A percentile compares a stretch with the other conserved stretches of the same genome.
These are phyloP conservation scores for Zygotorulaspora chibaensis DNA, from an alignment of 805 yeast genomes.

Conservation along the genomic window DNA sequence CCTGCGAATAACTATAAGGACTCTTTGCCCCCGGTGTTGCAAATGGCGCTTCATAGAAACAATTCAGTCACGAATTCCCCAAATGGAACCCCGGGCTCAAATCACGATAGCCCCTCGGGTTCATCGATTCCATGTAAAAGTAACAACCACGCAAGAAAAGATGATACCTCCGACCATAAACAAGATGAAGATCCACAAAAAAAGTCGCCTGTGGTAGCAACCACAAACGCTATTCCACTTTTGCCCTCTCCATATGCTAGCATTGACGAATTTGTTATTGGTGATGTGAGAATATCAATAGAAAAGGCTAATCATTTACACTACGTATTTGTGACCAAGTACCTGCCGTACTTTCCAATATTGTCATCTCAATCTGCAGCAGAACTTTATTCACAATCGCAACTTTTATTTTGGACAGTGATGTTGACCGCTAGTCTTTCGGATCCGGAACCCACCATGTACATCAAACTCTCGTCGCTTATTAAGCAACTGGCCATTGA, in stretches of 20 bases:
- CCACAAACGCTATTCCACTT: slow-evolving; percentile 29
- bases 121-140: background rate
- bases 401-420: slow-evolving; percentile 84
- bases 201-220: slow-evolving; percentile 23
- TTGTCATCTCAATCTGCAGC: slow-evolving; percentile 65
- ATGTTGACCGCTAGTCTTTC: slow-evolving; percentile 80
- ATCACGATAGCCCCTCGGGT: slow-evolving; percentile 8
- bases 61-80: slow-evolving; percentile 18
- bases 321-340: slow-evolving; percentile 57
- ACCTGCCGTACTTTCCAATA: slow-evolving; percentile 76
- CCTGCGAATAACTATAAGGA: slow-evolving; percentile 37
- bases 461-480: slow-evolving; percentile 67
- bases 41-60: slow-evolving; percentile 40
- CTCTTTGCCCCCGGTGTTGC: slow-evolving; percentile 41
- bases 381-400: slow-evolving; percentile 78
- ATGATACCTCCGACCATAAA: background rate
- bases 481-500: slow-evolving; percentile 86
- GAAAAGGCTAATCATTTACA: slow-evolving; percentile 71
- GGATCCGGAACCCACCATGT: slow-evolving; percentile 81
- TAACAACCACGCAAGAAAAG: background rate
- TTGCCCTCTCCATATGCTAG: slow-evolving; percentile 32
- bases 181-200: background rate
- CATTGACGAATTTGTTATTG: slow-evolving; percentile 65
- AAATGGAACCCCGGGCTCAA: slow-evolving; percentile 10
- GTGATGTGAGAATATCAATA: slow-evolving; percentile 65